A percentile compares a stretch with the other conserved stretches of the same genome.
Conservation (phyloP, 2,329 filamentous ascomycete genomes). For the Penicillium freii region DNA sequence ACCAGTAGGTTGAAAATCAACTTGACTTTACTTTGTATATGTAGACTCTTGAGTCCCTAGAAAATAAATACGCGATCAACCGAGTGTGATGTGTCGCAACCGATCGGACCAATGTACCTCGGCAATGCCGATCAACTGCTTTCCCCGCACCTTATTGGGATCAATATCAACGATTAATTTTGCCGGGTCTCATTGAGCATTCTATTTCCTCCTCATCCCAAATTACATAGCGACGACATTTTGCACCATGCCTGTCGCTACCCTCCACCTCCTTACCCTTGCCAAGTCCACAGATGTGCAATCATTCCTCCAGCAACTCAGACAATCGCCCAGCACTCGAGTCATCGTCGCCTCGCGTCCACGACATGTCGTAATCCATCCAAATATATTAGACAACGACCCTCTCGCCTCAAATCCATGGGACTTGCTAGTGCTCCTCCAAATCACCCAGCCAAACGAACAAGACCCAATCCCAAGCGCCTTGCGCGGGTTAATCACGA, state of each 20-base stretch:
- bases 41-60: no score
- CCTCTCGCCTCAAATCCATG: conserved; percentile 31
- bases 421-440: conserved; percentile 40
- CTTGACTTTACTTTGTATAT: no score
- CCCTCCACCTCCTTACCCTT: conserved; percentile 37
- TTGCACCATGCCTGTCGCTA: conserved; percentile 35
- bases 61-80: no score
- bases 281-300: conserved; percentile 21
- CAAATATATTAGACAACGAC: conserved; percentile 31
- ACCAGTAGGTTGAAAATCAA: no score
- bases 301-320: conserved; percentile 30
- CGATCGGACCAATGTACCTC: no score
- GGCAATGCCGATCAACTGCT: no score
- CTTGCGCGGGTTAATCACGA: conserved; percentile 19
- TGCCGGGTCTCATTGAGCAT: no score
- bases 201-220: background rate
- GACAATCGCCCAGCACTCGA: conserved; percentile 22
- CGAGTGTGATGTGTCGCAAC: no score
- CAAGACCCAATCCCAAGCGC: conserved; percentile 21
- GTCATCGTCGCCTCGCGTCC: conserved; percentile 39
- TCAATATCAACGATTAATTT: no score
- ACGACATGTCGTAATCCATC: conserved; percentile 37
- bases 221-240: background rate
- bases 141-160: no score
- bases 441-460: background rate